Base-by-base conservation (phyloP, 495 filamentous ascomycete species). In the Lasiosphaeria hispida region DNA sequence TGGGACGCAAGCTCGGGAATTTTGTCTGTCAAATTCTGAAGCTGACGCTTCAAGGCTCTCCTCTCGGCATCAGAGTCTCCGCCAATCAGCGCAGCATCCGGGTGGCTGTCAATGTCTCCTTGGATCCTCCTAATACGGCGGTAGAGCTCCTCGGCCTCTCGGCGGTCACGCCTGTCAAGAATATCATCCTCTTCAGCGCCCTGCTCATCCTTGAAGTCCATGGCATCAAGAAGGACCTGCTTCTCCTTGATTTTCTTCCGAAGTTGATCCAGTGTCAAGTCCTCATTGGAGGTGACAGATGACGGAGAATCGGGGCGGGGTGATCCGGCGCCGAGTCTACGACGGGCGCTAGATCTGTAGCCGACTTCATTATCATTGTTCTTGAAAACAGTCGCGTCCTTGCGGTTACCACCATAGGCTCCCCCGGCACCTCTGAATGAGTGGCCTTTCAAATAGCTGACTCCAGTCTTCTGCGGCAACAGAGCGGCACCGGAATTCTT, bases 381-480 rank as follows among this genome's bases (percentile, higher is more conserved):
- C 68, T 93, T 93, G 74, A 92, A 99, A 43, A 97, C 85, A 1
- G 95, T 99, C 13, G 89, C 95, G 73, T 99, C 95, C 69, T 97
- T 97, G 39, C 92, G 87, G 30, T 72, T 76, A 19, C 72, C 76
- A 30, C 73, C 76, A 45, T 63, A 62, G 5, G 71, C 71, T 2
- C 69, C 63, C 72, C 54, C 58, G 19, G 74, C 77, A 19, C 75
- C 76, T 49, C 86, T 84, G 81, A 99, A 97, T 2, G 95, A 97
- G 65, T 95, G 95, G 34, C 84, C 91, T 71, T 99, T 99, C 42
- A 97, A 77, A 66, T 97, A 97, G 71, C 92, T 96, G 10, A 98
- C 92, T 13, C 95, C 95, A n/a, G 93, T 97, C 69, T 91, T 89
- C 68, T 97, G 92, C 4, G 94, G 92, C 57, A 96, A 85, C 54